Percentiles rank a stretch among this genome's conserved stretches.
phyloP scores from a whole-genome alignment of 768 basidiomycete genomes.

The Mycena alexandri region DNA sequence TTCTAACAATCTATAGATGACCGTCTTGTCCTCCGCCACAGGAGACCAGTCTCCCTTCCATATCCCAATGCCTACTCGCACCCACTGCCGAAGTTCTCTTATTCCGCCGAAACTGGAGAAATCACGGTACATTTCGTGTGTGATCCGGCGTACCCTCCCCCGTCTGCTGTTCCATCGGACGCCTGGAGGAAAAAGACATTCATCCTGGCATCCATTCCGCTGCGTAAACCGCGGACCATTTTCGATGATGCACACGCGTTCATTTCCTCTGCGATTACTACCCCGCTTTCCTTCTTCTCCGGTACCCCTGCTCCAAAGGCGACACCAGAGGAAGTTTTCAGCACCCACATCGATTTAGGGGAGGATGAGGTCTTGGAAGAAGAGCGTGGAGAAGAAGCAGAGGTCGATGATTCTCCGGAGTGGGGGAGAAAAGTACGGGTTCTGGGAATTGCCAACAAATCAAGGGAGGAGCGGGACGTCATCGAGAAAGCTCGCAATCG shows the following conservation, averaged over 20 bases:
- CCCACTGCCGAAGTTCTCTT: conserved; percentile 78
- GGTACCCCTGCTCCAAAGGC: conserved; percentile 54
- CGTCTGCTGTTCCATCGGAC: conserved; percentile 48
- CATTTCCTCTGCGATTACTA: conserved; percentile 69
- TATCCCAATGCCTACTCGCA: conserved; percentile 86
- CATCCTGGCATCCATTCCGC: conserved; percentile 74
- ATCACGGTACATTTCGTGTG: conserved; percentile 70
- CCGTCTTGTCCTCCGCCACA: conserved; percentile 77
- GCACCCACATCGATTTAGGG: conserved; percentile 75
- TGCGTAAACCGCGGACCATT: conserved; percentile 75
- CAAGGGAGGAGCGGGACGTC: conserved; percentile 44
- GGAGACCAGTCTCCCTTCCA: conserved; percentile 80
- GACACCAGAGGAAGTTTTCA: conserved; percentile 77
- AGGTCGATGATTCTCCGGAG: conserved; percentile 81
- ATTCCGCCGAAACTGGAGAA: conserved; percentile 64
- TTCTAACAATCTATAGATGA: conserved; percentile 59
- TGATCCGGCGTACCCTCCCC: conserved; percentile 74
- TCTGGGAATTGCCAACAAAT: conserved; percentile 60
- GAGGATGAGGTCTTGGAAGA: conserved; percentile 86
- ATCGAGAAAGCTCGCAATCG: conserved; percentile 49
- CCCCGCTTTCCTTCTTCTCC: conserved; percentile 68
- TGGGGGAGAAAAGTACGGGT: conserved; percentile 67
- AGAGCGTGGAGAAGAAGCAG: conserved; percentile 82
- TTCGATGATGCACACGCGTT: conserved; percentile 80
- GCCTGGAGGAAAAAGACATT: conserved; percentile 73